Conservation (phyloP, 2,329 filamentous ascomycete genomes). For the Sphaerostilbella broomeana region DNA sequence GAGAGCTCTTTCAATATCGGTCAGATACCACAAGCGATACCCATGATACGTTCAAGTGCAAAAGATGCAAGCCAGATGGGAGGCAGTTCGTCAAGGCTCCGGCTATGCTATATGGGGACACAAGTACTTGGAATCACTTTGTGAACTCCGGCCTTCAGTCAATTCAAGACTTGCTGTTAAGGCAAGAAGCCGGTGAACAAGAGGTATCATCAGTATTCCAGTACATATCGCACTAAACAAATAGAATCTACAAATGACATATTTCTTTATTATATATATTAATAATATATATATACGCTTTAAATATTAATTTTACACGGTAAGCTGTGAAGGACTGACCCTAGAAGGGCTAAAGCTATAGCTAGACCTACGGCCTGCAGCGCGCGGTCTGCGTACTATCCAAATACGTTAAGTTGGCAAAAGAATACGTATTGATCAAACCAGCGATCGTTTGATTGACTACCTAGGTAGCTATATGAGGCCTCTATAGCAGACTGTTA, state of each 20-base stretch:
- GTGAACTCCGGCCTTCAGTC: conserved; percentile 69
- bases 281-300: neutral
- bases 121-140: conserved; percentile 99
- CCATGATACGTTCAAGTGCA: conserved; percentile 98
- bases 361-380: no score
- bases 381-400: no score
- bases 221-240: conserved; percentile 77
- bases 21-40: conserved; percentile 83
- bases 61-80: conserved; percentile 83
- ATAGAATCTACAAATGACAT: no score
- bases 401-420: no score
- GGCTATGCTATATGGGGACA: conserved; percentile 95
- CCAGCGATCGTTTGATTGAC: no score
- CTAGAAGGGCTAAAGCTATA: no score
- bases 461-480: no score
- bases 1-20: conserved; percentile 92
- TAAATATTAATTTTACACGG: no score
- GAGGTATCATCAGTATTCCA: conserved; percentile 95
- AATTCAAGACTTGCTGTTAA: conserved; percentile 85
- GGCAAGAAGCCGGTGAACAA: conserved; percentile 72
- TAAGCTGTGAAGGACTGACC: no score
- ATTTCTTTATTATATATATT: neutral
- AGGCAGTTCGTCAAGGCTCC: conserved; percentile 83
- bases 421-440: no score
- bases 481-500: no score